phyloP scores from a whole-genome alignment of 1,139 yeast species.

The Debaryomyces nepalensis region DNA sequence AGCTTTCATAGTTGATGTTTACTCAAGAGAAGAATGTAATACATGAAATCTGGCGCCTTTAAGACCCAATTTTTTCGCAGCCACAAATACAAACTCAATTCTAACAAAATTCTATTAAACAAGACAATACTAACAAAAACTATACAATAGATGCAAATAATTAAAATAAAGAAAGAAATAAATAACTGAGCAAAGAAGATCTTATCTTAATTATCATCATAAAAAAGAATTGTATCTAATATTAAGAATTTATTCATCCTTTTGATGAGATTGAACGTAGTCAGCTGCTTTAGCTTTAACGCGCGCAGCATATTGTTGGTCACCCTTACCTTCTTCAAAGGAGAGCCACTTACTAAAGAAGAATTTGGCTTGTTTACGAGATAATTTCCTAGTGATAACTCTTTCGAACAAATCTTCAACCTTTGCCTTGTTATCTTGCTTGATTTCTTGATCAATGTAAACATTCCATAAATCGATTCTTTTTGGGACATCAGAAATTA shows the following conservation, averaged over 20 bases:
- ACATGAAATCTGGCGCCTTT: constrained; percentile 6
- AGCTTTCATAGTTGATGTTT: constrained; percentile 7
- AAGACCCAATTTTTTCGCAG: constrained; percentile 13
- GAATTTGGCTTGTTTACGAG: constrained; percentile 93
- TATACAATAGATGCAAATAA: constrained; percentile 8
- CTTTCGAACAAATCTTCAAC: constrained; percentile 85
- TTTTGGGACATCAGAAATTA: constrained; percentile 87
- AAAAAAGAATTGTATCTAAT: too few species aligned
- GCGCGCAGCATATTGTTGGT: constrained; percentile 73
- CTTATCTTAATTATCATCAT: constrained; percentile 7
- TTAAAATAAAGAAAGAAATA: constrained; percentile 5
- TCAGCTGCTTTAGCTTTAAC: constrained; percentile 93
- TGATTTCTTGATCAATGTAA: constrained; percentile 90
- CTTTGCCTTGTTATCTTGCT: constrained; percentile 59
- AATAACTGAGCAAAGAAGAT: constrained; percentile 10
- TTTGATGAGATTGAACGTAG: constrained; percentile 48
- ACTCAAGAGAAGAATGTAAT: neutral
- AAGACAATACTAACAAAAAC: constrained; percentile 11
- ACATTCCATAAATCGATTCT: constrained; percentile 95
- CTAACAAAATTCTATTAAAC: constrained; percentile 14
- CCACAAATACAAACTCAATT: constrained; percentile 13
- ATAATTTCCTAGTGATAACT: constrained; percentile 65
- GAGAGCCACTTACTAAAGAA: constrained; percentile 92
- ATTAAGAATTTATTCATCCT: constrained; percentile 16
- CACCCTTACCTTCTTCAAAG: constrained; percentile 72